These are phyloP conservation scores for Emericellopsis atlantica DNA, from an alignment of 2,329 filamentous ascomycete genomes.

Conservation along the genomic window DNA sequence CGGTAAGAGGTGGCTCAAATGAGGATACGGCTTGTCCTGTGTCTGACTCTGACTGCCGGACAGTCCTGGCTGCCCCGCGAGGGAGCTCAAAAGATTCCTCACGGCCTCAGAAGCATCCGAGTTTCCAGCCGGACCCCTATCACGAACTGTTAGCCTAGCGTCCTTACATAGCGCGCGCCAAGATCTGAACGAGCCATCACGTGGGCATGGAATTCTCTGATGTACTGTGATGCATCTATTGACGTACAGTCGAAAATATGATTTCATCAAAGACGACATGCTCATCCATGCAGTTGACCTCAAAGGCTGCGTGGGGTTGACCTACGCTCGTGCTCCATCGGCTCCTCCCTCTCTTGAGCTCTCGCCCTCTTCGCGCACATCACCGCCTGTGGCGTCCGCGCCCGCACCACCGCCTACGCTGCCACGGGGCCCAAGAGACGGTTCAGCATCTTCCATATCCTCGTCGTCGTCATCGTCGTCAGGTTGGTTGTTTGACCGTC, in stretches of 20 bases:
- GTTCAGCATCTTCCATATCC: slow-evolving; percentile 42
- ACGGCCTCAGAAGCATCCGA: slow-evolving; percentile 67
- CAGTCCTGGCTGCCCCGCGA: slow-evolving; percentile 43
- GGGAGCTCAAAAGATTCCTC: slow-evolving; percentile 77
- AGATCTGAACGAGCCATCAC: too few relatives aligned
- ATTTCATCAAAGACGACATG: background rate
- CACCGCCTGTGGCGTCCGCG: slow-evolving; percentile 76
- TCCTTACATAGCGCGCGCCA: too few relatives aligned
- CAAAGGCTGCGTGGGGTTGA: slow-evolving; percentile 26
- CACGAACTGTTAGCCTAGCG: too few relatives aligned
- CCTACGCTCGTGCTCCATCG: slow-evolving; percentile 99
- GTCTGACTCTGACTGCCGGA: slow-evolving; percentile 13
- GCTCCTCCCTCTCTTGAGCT: slow-evolving; percentile 83
- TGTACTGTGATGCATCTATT: too few relatives aligned
- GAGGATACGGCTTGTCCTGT: slow-evolving; percentile 56
- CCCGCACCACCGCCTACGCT: slow-evolving; percentile 70
- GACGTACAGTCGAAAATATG: too few relatives aligned
- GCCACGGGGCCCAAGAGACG: slow-evolving; percentile 41
- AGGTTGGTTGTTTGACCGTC: slow-evolving; percentile 14
- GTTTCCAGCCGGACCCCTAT: slow-evolving; percentile 6
- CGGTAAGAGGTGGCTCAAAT: slow-evolving; percentile 74
- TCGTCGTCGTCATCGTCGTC: slow-evolving; percentile 48
- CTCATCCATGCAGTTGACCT: background rate
- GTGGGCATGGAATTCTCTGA: too few relatives aligned
- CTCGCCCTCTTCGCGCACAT: slow-evolving; percentile 82